Evolutionary conservation across 441 rosid species (phyloP).

Genomic region (Jatropha multifida): DNA sequence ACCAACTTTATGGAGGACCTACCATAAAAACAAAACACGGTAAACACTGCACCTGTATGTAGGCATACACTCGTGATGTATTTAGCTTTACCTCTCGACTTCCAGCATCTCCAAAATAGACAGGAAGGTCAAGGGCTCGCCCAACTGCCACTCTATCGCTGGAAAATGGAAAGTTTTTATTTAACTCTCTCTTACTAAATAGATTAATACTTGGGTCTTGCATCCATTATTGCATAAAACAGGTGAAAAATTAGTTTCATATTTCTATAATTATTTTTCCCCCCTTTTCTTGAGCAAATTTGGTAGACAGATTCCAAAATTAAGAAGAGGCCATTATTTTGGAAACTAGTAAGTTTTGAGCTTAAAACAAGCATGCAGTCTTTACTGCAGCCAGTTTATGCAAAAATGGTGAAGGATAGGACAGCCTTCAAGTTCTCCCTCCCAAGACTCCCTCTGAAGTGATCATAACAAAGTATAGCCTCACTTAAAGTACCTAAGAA

Average conservation of each 20-base stretch:
- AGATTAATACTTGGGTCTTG: not conserved
- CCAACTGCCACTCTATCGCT: conserved; percentile 95
- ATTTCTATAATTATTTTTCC: not conserved
- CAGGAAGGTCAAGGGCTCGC: conserved; percentile 95
- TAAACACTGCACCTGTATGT: conserved; percentile 18
- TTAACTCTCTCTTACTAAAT: conserved; percentile 2
- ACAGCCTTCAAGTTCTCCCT: not conserved
- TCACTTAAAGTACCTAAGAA: not conserved
- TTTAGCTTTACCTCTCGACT: conserved; percentile 79
- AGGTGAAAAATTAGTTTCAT: not conserved
- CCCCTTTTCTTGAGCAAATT: not conserved
- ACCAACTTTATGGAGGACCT: conserved; percentile 97
- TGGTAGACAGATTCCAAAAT: not conserved
- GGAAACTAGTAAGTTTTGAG: not conserved
- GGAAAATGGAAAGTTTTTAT: conserved; percentile 31
- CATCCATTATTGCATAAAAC: not conserved
- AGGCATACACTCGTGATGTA: conserved; percentile 9
- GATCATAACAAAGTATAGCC: not conserved
- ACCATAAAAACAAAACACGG: conserved; percentile 27
- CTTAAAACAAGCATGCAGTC: not conserved
- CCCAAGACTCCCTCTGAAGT: not conserved
- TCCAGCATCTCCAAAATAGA: conserved; percentile 96
- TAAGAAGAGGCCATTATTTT: not conserved
- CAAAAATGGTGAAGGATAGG: not conserved
- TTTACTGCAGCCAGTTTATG: not conserved